These are phyloP conservation scores for Aspergillus thermomutatus DNA, from an alignment of 2,329 filamentous ascomycete genomes.

Conservation along the genomic window DNA sequence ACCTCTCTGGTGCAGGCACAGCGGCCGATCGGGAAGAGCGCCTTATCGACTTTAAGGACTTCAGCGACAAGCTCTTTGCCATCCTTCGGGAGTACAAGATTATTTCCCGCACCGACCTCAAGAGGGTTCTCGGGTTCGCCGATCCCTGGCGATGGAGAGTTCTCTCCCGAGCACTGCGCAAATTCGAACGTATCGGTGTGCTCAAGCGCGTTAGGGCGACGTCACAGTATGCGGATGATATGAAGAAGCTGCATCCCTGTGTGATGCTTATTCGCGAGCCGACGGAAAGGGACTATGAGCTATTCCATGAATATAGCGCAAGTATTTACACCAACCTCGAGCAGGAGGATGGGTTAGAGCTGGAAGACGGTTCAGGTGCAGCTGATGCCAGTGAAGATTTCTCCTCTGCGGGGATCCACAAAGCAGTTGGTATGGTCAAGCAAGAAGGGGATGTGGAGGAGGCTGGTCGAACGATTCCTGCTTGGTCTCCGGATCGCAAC, in stretches of 20 bases:
- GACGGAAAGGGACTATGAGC: constrained; percentile 35
- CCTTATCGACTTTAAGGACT: constrained; percentile 48
- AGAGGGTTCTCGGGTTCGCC: constrained; percentile 43
- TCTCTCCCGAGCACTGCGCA: constrained; percentile 42
- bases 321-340: constrained; percentile 25
- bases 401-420: constrained; percentile 8
- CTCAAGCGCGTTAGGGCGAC: constrained; percentile 42
- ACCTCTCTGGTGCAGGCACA: constrained; percentile 5
- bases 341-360: constrained; percentile 26
- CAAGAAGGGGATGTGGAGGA: constrained; percentile 25
- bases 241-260: constrained; percentile 38
- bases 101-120: constrained; percentile 52
- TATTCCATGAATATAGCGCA: constrained; percentile 37
- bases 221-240: constrained; percentile 38
- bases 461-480: constrained; percentile 42
- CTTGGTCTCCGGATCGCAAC: constrained; percentile 54
- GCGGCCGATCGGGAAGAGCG: constrained; percentile 10
- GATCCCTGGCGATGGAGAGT: constrained; percentile 39
- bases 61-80: constrained; percentile 48
- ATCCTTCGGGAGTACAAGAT: constrained; percentile 50
- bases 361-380: constrained; percentile 35
- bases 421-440: constrained; percentile 14
- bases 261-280: constrained; percentile 44
- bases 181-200: constrained; percentile 45
- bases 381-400: constrained; percentile 13